Base-by-base conservation (phyloP, 169 alveolate genomes). In the Babesia ovis region DNA sequence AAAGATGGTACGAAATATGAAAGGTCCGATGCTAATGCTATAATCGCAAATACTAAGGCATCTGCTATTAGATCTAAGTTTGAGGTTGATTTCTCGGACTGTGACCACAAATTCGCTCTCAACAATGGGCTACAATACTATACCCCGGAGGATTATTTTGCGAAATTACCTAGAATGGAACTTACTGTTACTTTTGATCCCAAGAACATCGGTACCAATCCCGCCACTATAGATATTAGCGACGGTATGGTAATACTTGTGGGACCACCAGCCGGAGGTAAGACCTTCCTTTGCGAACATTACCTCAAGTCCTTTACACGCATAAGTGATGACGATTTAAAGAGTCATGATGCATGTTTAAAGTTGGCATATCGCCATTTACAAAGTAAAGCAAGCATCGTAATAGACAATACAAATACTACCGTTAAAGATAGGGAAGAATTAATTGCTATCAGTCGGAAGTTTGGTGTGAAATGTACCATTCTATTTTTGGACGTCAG, bases 71-170 rank as follows among this genome's bases (percentile, higher is more conserved):
- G 43, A 50, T 31, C 54, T 32, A 48, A 27, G 34, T 64, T 88
- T 48, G 48, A 64, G 43, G 53, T 46, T 32, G 93, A 88, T 45
- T 84, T 80, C 48, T 84, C 93, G 41, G 91, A 88, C 54, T 84
- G 91, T 23, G 93, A 88, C 74, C 45, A 51, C 34, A 88, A 84
- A 54, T 88, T 84, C 67, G 93, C 93, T 9, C 42, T 84, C 27
- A 88, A 88, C 73, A 84, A 67, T 58, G 57, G 69, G 35, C 68
- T 87, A 27, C 68, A 25, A 16, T 88, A 84, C 61, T 84, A 77
- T 46, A 88, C 93, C 27, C 93, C 93, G 32, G 93, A 88, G 43
- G 93, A 84, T 20, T 79, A 79, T 58, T 79, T 79, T 23, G 64
- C 69, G 16, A 43, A 50, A 22, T 56, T 29, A 8, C 56, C 70